Evolutionary conservation across 2,329 filamentous ascomycete genomes (phyloP), one percentile per base, ranked within the genome.

Genomic region (Fusarium nisikadoi): DNA sequence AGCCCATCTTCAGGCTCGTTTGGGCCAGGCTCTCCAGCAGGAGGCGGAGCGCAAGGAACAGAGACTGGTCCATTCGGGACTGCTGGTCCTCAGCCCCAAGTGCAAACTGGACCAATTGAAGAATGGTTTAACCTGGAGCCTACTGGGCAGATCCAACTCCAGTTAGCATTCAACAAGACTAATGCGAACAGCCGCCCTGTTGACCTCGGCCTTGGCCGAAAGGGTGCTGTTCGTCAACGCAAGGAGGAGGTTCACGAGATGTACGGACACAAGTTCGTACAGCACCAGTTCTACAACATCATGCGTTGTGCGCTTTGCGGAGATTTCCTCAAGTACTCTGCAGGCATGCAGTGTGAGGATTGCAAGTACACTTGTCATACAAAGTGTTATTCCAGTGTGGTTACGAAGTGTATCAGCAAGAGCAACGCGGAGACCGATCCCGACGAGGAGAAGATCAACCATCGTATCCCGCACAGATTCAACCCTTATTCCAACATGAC

Each of bases 281-380:
- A 96, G 79, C 95, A 98, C 81, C 96, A 98, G 82, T 99, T 99
- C 83, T 99, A 98, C 91, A 99, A 98, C 87, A 98, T 99, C 80
- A 99, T 99, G 96, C 95, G 96, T 70, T 99, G 96, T 83, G 96
- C 96, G 19, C 90, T 98, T 39, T 99, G 96, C 81, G 96, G 95
- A 67, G 96, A 99, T 75, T 98, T 99, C 79, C 92, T 99, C 84
- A 99, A 98, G 81, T 98, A 98, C 81, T 97, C 95, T 53, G 94
- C 96, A 27, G 96, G 96, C 70, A 99, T 99, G 95, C 96, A 99
- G 84, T 99, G 96, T 83, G 93, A 97, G 73, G 96, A 99, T 84
- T 99, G 96, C 92, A 98, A 98, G 84, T 98, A 98, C 84, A 98
- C 95, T 42, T 99, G 96, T 83, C 96, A 99, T 83, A 95, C 94